Base-by-base conservation (phyloP, 2,329 filamentous ascomycete species). In the Eurotiales sp. region DNA sequence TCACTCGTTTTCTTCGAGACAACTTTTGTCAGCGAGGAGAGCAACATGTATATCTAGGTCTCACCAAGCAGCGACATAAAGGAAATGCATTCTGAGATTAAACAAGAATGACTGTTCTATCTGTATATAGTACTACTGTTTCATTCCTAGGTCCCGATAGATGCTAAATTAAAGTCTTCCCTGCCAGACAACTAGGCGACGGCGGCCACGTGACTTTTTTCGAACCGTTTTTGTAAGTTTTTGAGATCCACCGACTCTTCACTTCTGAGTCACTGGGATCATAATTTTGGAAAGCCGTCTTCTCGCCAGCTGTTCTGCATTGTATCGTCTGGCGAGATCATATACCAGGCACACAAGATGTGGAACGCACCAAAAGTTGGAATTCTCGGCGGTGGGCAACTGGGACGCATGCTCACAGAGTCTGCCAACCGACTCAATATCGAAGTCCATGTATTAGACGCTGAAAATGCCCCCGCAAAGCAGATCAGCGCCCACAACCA, bases 381-480 rank as follows among this genome's bases (percentile, higher is more conserved):
- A 55, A 74, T 82, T 43, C 72, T 81, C 51, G 79, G 79, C 29
- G 79, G 78, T 46, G 88, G 88, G 62, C 88, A 91, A 73, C 80
- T 99, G 36, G 93, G 92, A 55, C 88, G 89, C 58, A 97, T 97
- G 93, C 82, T 97, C 17, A 86, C 88, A 58, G 90, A 97, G 74
- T 85, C 87, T n/a, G 90, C 91, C 29, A 84, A 85, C 64, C 74
- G 81, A 58, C 80, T 95, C 52, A 90, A 89, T 61, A 83, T 95
- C 58, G 80, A 87, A 58, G 80, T 93, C 59, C 88, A 85, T 53
- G 79, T 95, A 36, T 81, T 96, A 42, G 92, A 96, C 68, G 83
- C 80, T 39, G 83, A 83, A 52, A 81, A 84, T 58, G 83, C 86
- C 37, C 89, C 91, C 12, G 88, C 91, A 53, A 93, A 92, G 72